Evolutionary conservation across 305 asterid species (phyloP), one percentile per base, ranked within the genome.

Genomic region (Ajuga reptans): DNA sequence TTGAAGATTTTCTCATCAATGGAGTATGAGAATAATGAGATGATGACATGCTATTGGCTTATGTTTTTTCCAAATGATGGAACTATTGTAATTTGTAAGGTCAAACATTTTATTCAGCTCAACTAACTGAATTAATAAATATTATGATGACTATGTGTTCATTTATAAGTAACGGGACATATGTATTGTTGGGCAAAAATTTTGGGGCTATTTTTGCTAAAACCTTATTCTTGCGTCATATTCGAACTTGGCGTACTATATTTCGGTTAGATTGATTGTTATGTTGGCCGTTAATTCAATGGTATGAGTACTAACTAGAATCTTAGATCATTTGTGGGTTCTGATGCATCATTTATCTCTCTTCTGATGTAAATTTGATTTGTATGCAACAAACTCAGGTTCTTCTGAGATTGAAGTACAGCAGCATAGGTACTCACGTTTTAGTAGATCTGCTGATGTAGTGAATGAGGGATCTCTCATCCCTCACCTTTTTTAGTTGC

Each of bases 1-100:
- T 66, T 53, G 63, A 43, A 50, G 51, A 51, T 54, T 41, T 56
- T 75, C 63, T 65, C 46, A 49, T 50, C 43, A 63, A 8, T 15
- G 16, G 36, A 15, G 36, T 39, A 64, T 56, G 55, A 42, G 34
- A 29, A 15, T 27, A 29, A 64, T 56, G 55, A 42, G 34, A 29
- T 69, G 21, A 43, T 55, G 37, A 15, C 24, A 47, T 24, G 9
- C 36, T 64, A 55, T 62, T 17, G 21, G 69, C 39, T 57, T 56
- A 50, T 59, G 9, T 54, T 62, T 59, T 24, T 21, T 55, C 46
- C 2, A 62, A 56, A 45, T 39, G 36, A 11, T 0, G 50, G 33
- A 9, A 52, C 27, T 21, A 21, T 21, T 21, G 27, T 21, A 21
- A 21, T 0, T n/a, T 21, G 2, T 21, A 21, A 21, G 27, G 9